These are phyloP conservation scores for Pichia sp. DNA, from an alignment of 1,139 yeast genomes.

Conservation along the genomic window DNA sequence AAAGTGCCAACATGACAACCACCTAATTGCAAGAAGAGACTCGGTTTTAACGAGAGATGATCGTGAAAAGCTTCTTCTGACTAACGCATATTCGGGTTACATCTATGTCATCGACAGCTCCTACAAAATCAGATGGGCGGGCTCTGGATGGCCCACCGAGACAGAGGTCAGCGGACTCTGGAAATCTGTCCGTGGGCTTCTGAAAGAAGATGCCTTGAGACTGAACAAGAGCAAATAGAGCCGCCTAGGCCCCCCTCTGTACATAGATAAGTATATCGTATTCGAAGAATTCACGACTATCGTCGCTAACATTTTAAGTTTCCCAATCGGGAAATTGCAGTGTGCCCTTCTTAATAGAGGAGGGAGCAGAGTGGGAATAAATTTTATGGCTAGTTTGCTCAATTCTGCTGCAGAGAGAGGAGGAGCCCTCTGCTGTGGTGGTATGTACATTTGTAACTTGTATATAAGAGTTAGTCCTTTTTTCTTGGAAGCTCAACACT, in stretches of 20 bases:
- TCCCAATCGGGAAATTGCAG: not conserved
- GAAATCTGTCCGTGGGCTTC: slow-evolving; percentile 59
- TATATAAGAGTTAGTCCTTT: not conserved
- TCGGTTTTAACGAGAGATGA: slow-evolving; percentile 53
- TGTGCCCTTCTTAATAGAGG: not conserved
- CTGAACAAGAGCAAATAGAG: slow-evolving; percentile 7
- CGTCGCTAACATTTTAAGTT: not conserved
- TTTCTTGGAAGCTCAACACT: not conserved
- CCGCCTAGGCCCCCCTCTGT: not conserved
- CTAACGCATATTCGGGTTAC: slow-evolving; percentile 81
- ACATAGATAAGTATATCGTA: not conserved
- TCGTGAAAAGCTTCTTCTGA: slow-evolving; percentile 59
- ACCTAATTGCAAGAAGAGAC: slow-evolving; percentile 61
- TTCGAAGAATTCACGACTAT: not conserved
- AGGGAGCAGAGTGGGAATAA: not conserved
- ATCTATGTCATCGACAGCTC: slow-evolving; percentile 70
- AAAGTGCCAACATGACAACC: slow-evolving; percentile 49
- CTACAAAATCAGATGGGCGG: slow-evolving; percentile 85
- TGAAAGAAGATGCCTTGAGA: slow-evolving; percentile 27
- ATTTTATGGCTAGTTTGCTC: not conserved
- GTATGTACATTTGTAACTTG: not conserved
- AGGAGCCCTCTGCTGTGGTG: not conserved
- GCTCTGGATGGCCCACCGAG: slow-evolving; percentile 72
- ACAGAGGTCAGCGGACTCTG: slow-evolving; percentile 62
- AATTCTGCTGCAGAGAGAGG: not conserved